A percentile compares a stretch with the other conserved stretches of the same genome.
These are phyloP conservation scores for Inga oerstediana DNA, from an alignment of 306 rosid genomes.

Conservation along the genomic window DNA sequence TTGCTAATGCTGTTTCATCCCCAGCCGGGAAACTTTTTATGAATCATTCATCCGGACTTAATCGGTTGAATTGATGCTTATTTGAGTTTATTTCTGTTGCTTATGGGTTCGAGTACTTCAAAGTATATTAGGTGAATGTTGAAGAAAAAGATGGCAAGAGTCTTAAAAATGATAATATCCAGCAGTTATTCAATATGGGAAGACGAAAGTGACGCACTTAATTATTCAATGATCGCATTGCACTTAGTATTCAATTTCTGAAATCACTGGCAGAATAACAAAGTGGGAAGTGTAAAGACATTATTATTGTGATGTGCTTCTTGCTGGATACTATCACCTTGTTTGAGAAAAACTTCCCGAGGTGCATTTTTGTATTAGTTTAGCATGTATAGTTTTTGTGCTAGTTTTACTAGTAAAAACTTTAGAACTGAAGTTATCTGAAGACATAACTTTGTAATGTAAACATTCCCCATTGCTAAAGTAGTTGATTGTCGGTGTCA, in stretches of 20 bases:
- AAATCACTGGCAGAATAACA: neutral
- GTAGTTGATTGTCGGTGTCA: conserved; percentile 9
- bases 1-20: neutral
- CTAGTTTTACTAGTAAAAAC: neutral
- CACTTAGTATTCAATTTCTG: neutral
- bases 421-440: neutral
- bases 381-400: conserved; percentile 5
- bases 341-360: neutral
- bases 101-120: neutral
- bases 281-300: no score
- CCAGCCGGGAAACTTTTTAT: neutral
- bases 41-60: neutral
- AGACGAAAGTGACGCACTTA: neutral
- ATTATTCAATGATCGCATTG: neutral
- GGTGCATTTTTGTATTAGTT: neutral
- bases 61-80: neutral
- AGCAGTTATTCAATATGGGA: neutral
- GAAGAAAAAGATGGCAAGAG: neutral
- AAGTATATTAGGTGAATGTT: neutral
- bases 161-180: neutral
- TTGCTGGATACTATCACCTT: neutral
- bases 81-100: neutral
- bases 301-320: neutral
- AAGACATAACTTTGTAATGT: neutral
- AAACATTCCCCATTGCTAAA: neutral